phyloP scores from a whole-genome alignment of 352 stramenopile species.

The Globisporangium paroecandrum region DNA sequence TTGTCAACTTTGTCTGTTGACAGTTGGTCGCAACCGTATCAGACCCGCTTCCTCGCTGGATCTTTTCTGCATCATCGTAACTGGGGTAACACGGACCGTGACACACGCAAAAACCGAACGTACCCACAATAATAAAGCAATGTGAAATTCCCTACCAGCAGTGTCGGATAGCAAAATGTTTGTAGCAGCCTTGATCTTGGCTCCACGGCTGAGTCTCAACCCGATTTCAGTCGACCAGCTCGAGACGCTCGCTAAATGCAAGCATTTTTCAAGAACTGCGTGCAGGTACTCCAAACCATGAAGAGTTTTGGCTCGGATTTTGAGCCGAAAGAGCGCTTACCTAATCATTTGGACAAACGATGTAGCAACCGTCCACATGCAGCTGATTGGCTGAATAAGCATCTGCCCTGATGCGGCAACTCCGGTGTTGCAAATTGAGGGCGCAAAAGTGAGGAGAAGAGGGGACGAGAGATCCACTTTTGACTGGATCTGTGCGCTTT shows the following conservation, averaged over 20 bases:
- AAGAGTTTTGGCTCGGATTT: neutral
- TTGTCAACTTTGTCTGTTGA: neutral
- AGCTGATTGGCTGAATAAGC: neutral
- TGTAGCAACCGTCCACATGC: neutral
- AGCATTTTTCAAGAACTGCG: too few species aligned
- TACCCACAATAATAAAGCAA: neutral
- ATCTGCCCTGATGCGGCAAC: neutral
- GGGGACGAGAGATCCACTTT: neutral
- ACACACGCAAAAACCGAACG: neutral
- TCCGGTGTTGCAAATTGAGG: too few species aligned
- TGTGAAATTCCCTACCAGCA: too few species aligned
- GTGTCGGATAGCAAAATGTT: too few species aligned
- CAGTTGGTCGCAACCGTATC: neutral
- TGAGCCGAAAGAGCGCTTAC: neutral
- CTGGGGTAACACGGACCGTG: neutral
- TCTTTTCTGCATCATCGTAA: neutral
- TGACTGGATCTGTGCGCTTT: neutral
- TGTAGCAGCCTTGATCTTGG: too few species aligned
- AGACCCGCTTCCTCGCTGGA: neutral
- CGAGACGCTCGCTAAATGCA: too few species aligned
- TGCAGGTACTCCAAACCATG: too few species aligned
- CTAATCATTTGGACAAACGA: constrained; percentile 1
- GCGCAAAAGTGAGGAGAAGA: neutral
- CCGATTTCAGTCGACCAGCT: too few species aligned
- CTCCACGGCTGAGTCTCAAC: too few species aligned